Evolutionary conservation across 805 yeast species (phyloP).

Genomic region (Metschnikowia santaceciliae): DNA sequence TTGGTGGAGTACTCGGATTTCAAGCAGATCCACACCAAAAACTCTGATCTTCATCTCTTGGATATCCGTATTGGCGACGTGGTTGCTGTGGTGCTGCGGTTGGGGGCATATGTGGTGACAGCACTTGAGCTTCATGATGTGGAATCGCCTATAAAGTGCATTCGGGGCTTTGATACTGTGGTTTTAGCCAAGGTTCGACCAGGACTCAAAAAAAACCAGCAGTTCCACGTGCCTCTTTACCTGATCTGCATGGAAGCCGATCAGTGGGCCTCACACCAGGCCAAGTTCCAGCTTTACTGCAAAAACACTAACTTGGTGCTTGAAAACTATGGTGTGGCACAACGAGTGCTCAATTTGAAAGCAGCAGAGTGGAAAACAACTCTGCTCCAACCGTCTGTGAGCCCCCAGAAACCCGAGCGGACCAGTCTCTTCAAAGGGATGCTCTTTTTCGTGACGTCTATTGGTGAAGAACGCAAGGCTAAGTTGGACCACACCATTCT

Average conservation of each 20-base stretch:
- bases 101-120: slow-evolving; percentile 37
- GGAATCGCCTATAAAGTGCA: slow-evolving; percentile 39
- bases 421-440: slow-evolving; percentile 13
- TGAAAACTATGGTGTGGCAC: slow-evolving; percentile 12
- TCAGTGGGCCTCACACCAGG: slow-evolving; percentile 39
- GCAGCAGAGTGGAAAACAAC: background rate
- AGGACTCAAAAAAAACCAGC: slow-evolving; percentile 7
- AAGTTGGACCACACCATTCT: slow-evolving; percentile 33
- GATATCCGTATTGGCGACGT: slow-evolving; percentile 58
- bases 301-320: slow-evolving; percentile 21
- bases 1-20: slow-evolving; percentile 37
- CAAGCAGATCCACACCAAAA: slow-evolving; percentile 23
- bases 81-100: slow-evolving; percentile 33
- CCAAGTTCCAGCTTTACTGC: slow-evolving; percentile 21
- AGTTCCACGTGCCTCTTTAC: slow-evolving; percentile 23
- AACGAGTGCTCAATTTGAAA: slow-evolving; percentile 1
- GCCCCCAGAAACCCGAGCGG: slow-evolving; percentile 3
- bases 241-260: slow-evolving; percentile 36
- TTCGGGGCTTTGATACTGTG: slow-evolving; percentile 58
- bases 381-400: background rate
- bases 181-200: slow-evolving; percentile 25
- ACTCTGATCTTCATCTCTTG: slow-evolving; percentile 39
- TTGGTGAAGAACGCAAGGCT: slow-evolving; percentile 30
- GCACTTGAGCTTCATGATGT: slow-evolving; percentile 36
- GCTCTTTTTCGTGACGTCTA: slow-evolving; percentile 36